Conservation (phyloP, 2,329 filamentous ascomycete genomes). For the Aphanoascus verrucosus region DNA sequence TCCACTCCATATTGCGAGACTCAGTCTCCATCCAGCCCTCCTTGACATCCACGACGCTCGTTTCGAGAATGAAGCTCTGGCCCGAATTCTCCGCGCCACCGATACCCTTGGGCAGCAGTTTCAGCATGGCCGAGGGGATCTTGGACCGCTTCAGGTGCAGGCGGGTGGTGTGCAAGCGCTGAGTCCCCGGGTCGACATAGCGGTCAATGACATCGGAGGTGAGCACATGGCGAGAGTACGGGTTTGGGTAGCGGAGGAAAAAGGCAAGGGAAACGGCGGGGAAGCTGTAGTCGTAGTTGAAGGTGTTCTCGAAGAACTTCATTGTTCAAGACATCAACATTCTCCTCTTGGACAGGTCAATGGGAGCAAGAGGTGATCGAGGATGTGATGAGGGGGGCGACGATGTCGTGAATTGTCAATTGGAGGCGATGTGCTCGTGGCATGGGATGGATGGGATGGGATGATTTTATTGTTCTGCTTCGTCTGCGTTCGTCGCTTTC, state of each 20-base stretch:
- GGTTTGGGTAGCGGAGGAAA: conserved; percentile 59
- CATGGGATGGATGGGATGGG: not conserved
- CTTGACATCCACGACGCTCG: conserved; percentile 49
- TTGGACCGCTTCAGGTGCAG: conserved; percentile 55
- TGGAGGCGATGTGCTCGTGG: not conserved
- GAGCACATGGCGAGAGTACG: conserved; percentile 54
- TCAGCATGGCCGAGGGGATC: conserved; percentile 50
- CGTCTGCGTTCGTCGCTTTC: not conserved
- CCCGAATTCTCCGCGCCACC: conserved; percentile 48
- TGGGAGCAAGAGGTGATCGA: not conserved
- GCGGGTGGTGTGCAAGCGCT: conserved; percentile 51
- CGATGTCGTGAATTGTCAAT: not conserved
- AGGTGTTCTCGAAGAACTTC: conserved; percentile 46
- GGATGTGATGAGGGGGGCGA: not conserved
- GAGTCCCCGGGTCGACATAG: conserved; percentile 48
- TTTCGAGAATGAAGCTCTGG: conserved; percentile 54
- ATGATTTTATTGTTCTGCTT: not conserved
- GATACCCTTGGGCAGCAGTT: conserved; percentile 49
- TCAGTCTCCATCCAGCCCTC: conserved; percentile 59
- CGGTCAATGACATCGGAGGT: conserved; percentile 57
- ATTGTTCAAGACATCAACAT: conserved; percentile 29
- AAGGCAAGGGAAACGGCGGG: conserved; percentile 56
- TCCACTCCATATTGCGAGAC: conserved; percentile 55
- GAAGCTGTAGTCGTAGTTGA: conserved; percentile 55
- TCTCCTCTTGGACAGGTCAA: not conserved